phyloP scores from a whole-genome alignment of 169 alveolate species.

The Eimeria sp. region DNA sequence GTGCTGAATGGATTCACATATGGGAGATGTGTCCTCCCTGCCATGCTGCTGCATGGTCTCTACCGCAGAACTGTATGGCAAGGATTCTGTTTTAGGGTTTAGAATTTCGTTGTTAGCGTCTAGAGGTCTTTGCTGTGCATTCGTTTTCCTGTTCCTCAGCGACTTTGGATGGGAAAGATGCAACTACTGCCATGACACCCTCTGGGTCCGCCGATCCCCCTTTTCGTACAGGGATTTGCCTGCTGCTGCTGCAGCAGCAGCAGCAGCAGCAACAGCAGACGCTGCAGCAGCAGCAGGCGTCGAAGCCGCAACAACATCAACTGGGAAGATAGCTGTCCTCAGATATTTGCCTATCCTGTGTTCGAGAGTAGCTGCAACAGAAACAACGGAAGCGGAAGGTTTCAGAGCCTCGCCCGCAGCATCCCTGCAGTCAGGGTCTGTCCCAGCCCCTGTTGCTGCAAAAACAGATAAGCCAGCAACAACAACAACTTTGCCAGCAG shows the following conservation, averaged over 20 bases:
- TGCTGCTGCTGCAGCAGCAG: slow-evolving; percentile 44
- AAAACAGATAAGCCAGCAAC: neutral
- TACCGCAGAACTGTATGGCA: neutral
- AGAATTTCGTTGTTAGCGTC: slow-evolving; percentile 8
- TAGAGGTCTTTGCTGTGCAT: too few relatives aligned
- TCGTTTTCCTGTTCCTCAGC: neutral
- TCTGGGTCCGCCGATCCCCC: slow-evolving; percentile 56
- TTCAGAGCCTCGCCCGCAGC: neutral
- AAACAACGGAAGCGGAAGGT: slow-evolving; percentile 22
- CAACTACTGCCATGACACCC: slow-evolving; percentile 22
- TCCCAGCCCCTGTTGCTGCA: neutral
- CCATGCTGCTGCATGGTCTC: neutral
- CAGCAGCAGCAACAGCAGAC: slow-evolving; percentile 61
- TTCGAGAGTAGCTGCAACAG: neutral
- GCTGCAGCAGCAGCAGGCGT: slow-evolving; percentile 49
- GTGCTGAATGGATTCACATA: neutral
- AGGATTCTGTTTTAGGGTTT: neutral
- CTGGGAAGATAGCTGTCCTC: slow-evolving; percentile 22
- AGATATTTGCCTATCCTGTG: slow-evolving; percentile 30
- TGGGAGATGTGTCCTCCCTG: neutral
- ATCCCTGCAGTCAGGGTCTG: neutral
- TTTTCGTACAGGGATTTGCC: slow-evolving; percentile 33
- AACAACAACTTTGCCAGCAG: neutral
- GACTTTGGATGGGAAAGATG: slow-evolving; percentile 15
- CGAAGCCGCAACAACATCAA: slow-evolving; percentile 1